These are phyloP conservation scores for Castanopsis chinensis DNA, from an alignment of 306 rosid genomes.

Conservation along the genomic window DNA sequence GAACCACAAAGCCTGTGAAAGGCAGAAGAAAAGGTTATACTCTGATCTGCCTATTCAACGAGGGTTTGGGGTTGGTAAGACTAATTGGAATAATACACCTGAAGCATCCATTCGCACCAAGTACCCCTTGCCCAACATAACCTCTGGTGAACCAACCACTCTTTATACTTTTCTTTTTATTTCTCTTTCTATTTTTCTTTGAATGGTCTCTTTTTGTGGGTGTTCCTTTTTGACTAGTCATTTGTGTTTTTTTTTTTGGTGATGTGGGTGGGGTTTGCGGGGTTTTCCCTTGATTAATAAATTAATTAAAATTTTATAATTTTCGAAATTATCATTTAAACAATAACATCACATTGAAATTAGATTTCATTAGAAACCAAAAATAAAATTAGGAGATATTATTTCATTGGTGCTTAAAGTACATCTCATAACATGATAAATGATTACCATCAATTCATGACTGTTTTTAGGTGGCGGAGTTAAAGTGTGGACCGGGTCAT, in stretches of 20 bases:
- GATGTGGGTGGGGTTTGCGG: constrained; percentile 20
- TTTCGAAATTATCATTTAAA: too few species aligned
- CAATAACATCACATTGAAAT: too few species aligned
- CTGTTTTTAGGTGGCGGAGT: too few species aligned
- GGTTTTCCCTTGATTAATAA: constrained; percentile 24
- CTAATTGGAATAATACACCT: constrained; percentile 44
- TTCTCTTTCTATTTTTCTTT: too few species aligned
- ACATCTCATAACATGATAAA: too few species aligned
- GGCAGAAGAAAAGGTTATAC: constrained; percentile 90
- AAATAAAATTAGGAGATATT: too few species aligned
- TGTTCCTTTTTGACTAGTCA: neutral
- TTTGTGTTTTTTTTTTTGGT: neutral
- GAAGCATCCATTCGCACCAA: constrained; percentile 41
- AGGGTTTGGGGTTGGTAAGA: neutral
- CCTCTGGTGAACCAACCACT: constrained; percentile 37
- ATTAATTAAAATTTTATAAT: too few species aligned
- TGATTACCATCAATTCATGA: too few species aligned
- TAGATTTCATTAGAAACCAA: too few species aligned
- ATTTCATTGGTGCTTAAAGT: too few species aligned
- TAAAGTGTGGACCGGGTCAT: too few species aligned
- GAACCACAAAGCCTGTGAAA: constrained; percentile 92
- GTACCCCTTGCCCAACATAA: constrained; percentile 34
- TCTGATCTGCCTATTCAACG: constrained; percentile 38
- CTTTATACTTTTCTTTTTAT: neutral
- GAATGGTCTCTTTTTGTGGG: neutral